Conservation (phyloP, 2,329 filamentous ascomycete species). For the Penicillium sp. region DNA sequence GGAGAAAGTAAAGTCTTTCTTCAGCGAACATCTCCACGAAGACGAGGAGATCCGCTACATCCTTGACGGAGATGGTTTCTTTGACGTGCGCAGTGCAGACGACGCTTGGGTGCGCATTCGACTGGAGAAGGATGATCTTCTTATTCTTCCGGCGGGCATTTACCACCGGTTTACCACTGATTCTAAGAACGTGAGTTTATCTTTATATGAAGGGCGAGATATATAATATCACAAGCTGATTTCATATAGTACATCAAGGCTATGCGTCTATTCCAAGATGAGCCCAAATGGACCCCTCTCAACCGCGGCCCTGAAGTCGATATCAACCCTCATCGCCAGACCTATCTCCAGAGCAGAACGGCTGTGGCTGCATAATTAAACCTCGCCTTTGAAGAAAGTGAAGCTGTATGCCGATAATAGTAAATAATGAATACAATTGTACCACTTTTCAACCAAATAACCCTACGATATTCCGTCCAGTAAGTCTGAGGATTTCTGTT, state of each 20-base stretch:
- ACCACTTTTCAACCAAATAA: background rate
- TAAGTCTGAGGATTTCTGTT: background rate
- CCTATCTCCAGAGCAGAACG: slow-evolving; percentile 58
- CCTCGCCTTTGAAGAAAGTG: background rate
- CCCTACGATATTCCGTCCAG: background rate
- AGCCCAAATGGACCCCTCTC: slow-evolving; percentile 95
- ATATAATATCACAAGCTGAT: slow-evolving; percentile 11
- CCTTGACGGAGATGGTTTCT: slow-evolving; percentile 80
- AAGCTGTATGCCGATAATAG: too few relatives aligned
- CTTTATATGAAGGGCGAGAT: background rate
- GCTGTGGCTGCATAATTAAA: slow-evolving; percentile 3
- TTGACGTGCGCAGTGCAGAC: slow-evolving; percentile 78
- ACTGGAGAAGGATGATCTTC: slow-evolving; percentile 81
- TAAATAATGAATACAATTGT: background rate
- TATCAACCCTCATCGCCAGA: slow-evolving; percentile 70
- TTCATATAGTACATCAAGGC: slow-evolving; percentile 79
- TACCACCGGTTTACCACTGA: slow-evolving; percentile 98
- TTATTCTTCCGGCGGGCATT: slow-evolving; percentile 90
- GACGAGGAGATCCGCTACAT: slow-evolving; percentile 98
- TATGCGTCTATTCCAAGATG: slow-evolving; percentile 95
- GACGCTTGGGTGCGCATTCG: slow-evolving; percentile 88
- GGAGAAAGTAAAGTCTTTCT: slow-evolving; percentile 89
- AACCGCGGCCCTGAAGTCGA: slow-evolving; percentile 78
- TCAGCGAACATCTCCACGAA: slow-evolving; percentile 93
- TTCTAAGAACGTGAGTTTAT: slow-evolving; percentile 69